Conservation (phyloP, 1,284 basidiomycete genomes). For the Earliella scabrosa region DNA sequence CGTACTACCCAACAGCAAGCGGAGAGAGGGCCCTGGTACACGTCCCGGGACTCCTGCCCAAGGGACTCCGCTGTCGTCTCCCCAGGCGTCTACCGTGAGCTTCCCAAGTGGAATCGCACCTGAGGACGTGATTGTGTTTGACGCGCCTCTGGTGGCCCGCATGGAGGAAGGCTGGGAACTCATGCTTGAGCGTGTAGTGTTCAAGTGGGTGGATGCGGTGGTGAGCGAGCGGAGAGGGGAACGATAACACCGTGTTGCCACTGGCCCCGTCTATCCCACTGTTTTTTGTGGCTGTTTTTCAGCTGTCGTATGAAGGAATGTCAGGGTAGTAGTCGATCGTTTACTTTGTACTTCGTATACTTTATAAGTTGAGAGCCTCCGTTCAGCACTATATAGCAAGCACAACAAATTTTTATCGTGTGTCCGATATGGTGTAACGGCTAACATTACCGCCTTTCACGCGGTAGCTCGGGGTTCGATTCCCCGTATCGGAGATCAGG, state of each 20-base stretch:
- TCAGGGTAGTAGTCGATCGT: no score
- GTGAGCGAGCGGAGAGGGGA: conserved; percentile 66
- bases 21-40: conserved; percentile 11
- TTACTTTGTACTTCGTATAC: no score
- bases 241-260: conserved; percentile 21
- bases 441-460: conserved; percentile 35
- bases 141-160: conserved; percentile 73
- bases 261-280: no score
- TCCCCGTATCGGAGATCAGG: conserved; percentile 58
- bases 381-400: no score
- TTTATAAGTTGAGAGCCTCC: no score
- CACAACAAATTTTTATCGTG: no score
- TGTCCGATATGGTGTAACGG: conserved; percentile 30
- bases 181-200: conserved; percentile 69
- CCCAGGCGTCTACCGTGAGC: conserved; percentile 32
- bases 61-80: conserved; percentile 32
- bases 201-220: conserved; percentile 71
- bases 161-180: conserved; percentile 79
- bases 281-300: no score
- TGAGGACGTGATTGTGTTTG: conserved; percentile 60
- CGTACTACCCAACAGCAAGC: conserved; percentile 49
- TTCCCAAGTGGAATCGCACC: conserved; percentile 31
- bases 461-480: conserved; percentile 81
- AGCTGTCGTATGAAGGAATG: no score
- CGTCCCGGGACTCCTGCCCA: conserved; percentile 26